phyloP scores from a whole-genome alignment of 2,329 filamentous ascomycete species.

The Gaeumannomyces sp. region DNA sequence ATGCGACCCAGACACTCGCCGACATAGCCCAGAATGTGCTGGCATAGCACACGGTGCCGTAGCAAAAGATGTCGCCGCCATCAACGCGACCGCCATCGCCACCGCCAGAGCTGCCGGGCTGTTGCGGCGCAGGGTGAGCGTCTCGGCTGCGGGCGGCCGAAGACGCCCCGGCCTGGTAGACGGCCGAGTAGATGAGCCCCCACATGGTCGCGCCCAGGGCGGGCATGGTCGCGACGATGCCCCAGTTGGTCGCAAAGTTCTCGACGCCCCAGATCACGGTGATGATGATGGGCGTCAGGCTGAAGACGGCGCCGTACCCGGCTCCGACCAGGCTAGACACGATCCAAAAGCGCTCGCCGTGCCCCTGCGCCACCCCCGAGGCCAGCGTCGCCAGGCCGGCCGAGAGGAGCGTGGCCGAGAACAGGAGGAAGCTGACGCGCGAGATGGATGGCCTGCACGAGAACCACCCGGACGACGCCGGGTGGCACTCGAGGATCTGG shows the following conservation, averaged over 20 bases:
- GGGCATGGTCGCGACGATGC: conserved; percentile 87
- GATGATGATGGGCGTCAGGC: conserved; percentile 82
- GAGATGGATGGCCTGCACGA: conserved; percentile 56
- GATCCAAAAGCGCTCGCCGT: conserved; percentile 75
- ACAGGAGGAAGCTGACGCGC: conserved; percentile 71
- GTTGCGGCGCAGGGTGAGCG: background rate
- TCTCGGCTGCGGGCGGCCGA: background rate
- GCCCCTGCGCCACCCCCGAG: conserved; percentile 65
- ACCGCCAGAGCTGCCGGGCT: conserved; percentile 42
- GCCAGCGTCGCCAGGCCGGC: conserved; percentile 73
- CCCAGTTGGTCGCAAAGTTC: conserved; percentile 98
- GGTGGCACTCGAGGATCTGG: conserved; percentile 8
- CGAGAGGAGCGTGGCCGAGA: conserved; percentile 67
- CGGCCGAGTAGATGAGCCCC: conserved; percentile 79
- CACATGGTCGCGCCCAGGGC: conserved; percentile 83
- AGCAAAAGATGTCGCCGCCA: conserved; percentile 58
- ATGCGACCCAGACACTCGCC: conserved; percentile 70
- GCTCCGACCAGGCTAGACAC: conserved; percentile 80
- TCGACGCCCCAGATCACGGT: conserved; percentile 98
- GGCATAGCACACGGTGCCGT: conserved; percentile 76
- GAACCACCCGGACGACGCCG: conserved; percentile 18
- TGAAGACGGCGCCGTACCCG: conserved; percentile 90
- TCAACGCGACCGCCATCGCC: conserved; percentile 28
- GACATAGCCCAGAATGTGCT: conserved; percentile 82
- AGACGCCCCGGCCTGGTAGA: conserved; percentile 60